Evolutionary conservation across 2,329 filamentous ascomycete genomes (phyloP).

Genomic region (Verticillium zaregamsianum): DNA sequence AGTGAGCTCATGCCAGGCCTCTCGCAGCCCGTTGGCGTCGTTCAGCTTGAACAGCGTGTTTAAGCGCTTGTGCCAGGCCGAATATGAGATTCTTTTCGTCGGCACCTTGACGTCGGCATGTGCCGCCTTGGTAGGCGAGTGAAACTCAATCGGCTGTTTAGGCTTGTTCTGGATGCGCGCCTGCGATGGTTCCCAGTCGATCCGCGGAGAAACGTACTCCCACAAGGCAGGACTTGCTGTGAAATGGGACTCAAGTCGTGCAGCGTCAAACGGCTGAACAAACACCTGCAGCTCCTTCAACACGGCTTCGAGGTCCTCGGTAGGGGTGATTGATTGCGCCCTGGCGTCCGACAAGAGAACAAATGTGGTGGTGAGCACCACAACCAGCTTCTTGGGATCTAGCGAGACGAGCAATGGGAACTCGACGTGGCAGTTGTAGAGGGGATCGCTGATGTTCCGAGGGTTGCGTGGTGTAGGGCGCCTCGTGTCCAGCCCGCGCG

Average conservation of each 20-base stretch:
- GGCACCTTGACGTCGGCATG: not conserved
- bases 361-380: constrained; percentile 9
- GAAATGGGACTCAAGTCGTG: constrained; percentile 6
- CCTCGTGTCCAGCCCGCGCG: not conserved
- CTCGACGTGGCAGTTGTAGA: constrained; percentile 18
- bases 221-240: constrained; percentile 5
- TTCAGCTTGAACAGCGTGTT: constrained; percentile 4
- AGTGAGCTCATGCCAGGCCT: constrained; percentile 27
- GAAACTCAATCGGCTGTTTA: not conserved
- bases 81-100: constrained; percentile 4
- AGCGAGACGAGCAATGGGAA: not conserved
- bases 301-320: constrained; percentile 1
- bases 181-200: constrained; percentile 6
- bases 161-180: constrained; percentile 1
- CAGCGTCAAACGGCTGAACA: constrained; percentile 8
- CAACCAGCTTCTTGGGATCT: not conserved
- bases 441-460: constrained; percentile 17
- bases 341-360: constrained; percentile 8
- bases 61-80: constrained; percentile 10
- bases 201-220: constrained; percentile 8
- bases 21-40: constrained; percentile 1
- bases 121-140: not conserved
- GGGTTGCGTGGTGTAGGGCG: not conserved
- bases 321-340: not conserved
- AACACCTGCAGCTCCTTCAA: constrained; percentile 5